Conservation (phyloP, 1,284 basidiomycete genomes). For the Leccinum fuscescens region DNA sequence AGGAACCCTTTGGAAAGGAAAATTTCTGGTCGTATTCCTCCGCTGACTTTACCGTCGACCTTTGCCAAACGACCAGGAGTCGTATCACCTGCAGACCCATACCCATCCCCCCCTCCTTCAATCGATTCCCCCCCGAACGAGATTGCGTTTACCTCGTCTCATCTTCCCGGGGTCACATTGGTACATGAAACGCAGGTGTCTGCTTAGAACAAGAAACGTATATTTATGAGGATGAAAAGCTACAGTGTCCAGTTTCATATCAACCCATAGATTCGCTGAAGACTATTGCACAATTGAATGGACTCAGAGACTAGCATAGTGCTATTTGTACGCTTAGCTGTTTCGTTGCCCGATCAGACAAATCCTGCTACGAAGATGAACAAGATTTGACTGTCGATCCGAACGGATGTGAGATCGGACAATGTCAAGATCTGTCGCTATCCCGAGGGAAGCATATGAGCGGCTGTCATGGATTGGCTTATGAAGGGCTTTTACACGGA, state of each 20-base stretch:
- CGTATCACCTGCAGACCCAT: conserved; percentile 50
- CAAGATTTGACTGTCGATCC: not conserved
- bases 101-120: conserved; percentile 76
- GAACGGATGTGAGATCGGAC: not conserved
- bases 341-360: not conserved
- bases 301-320: not conserved
- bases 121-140: conserved; percentile 60
- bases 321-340: not conserved
- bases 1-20: conserved; percentile 26
- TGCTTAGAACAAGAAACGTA: conserved; percentile 19
- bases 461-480: conserved; percentile 8
- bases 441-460: not conserved
- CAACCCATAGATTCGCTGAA: conserved; percentile 5
- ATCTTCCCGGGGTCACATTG: conserved; percentile 5
- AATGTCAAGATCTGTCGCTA: not conserved
- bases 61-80: conserved; percentile 28
- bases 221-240: conserved; percentile 27
- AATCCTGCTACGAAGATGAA: not conserved
- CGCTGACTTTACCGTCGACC: conserved; percentile 19
- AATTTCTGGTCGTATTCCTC: conserved; percentile 34
- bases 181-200: conserved; percentile 17
- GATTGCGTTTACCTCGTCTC: conserved; percentile 14
- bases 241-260: conserved; percentile 1
- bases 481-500: conserved; percentile 22
- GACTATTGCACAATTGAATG: not conserved